A percentile compares a stretch with the other conserved stretches of the same genome.
Conservation (phyloP, 805 yeast genomes). For the Deakozyma indianensis region DNA sequence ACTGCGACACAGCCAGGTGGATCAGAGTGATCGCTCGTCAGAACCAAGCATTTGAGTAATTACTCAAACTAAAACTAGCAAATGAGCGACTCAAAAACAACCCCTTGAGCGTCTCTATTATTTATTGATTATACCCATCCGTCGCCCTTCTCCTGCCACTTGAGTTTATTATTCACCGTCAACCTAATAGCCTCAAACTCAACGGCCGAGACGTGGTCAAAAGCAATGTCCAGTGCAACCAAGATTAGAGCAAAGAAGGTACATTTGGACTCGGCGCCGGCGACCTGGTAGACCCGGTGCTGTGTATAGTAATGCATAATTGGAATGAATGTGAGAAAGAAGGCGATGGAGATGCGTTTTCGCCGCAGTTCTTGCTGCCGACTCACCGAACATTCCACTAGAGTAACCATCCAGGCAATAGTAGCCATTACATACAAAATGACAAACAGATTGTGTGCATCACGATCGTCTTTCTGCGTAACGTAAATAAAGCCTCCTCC, state of each 20-base stretch:
- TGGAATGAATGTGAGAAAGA: neutral
- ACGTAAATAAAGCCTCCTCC: neutral
- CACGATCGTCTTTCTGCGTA: neutral
- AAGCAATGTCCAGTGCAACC: neutral
- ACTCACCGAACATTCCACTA: neutral
- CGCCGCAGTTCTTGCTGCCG: neutral
- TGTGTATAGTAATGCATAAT: slow-evolving; percentile 1
- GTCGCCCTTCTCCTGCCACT: neutral
- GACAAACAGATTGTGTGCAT: neutral
- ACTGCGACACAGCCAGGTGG: neutral
- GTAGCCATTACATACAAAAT: neutral
- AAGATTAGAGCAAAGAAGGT: neutral
- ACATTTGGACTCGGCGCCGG: neutral
- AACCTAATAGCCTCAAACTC: neutral
- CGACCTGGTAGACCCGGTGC: neutral
- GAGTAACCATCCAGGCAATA: neutral
- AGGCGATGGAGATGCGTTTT: neutral
- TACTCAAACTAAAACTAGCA: too few species aligned
- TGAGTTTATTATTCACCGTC: neutral
- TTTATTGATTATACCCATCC: too few species aligned
- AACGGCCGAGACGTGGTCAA: neutral
- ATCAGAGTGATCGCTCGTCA: too few species aligned
- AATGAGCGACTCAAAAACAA: too few species aligned
- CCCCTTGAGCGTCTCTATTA: too few species aligned
- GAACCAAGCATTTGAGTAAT: too few species aligned